A percentile compares a stretch with the other conserved stretches of the same genome.
Evolutionary conservation across 2,329 filamentous ascomycete genomes (phyloP).

Genomic region (Penicillium sp.): DNA sequence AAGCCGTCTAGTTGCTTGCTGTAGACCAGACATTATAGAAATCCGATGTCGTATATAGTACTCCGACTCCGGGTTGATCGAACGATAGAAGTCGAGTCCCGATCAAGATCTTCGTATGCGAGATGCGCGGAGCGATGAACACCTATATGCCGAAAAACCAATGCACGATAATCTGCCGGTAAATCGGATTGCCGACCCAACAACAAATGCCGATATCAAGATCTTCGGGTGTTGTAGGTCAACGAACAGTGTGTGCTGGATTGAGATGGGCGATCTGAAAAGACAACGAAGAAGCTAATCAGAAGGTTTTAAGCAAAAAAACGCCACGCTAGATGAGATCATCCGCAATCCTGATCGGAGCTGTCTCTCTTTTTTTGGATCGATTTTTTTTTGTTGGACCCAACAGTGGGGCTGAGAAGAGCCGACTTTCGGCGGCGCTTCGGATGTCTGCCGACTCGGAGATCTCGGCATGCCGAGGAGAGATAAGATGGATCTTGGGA

Average conservation of each 20-base stretch:
- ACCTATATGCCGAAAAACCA: conserved; percentile 6
- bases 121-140: neutral
- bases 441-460: conserved; percentile 12
- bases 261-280: neutral
- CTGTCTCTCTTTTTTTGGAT: conserved; percentile 7
- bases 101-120: neutral
- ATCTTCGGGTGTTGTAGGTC: neutral
- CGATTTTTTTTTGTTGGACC: conserved; percentile 20
- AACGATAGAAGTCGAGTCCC: neutral
- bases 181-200: conserved; percentile 11
- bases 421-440: conserved; percentile 27
- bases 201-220: conserved; percentile 3
- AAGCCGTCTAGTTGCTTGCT: conserved; percentile 15
- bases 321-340: conserved; percentile 9
- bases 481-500: conserved; percentile 12
- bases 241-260: neutral
- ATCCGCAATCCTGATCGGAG: conserved; percentile 10
- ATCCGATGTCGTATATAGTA: neutral
- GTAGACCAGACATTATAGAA: conserved; percentile 14
- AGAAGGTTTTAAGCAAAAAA: neutral
- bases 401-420: conserved; percentile 22
- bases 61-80: too few species aligned
- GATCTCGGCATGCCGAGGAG: conserved; percentile 23
- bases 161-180: conserved; percentile 14
- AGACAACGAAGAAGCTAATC: neutral